Percentiles rank a stretch among this genome's conserved stretches.
phyloP scores from a whole-genome alignment of 805 yeast species.

The Jamesozyma spencerorum region DNA sequence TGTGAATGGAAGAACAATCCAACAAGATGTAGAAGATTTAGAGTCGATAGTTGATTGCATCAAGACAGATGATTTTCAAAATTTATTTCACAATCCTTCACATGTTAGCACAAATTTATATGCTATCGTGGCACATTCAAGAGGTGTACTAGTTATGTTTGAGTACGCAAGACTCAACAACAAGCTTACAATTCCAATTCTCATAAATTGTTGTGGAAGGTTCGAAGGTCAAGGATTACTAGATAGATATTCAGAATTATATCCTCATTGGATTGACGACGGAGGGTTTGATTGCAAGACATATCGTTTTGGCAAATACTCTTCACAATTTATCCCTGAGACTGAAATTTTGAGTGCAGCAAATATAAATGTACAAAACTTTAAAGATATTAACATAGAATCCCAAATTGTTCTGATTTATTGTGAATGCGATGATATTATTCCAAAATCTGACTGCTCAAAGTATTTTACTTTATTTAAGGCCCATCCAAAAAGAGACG shows the following conservation, averaged over 20 bases:
- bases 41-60: conserved; percentile 30
- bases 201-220: conserved; percentile 70
- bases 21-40: conserved; percentile 62
- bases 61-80: background rate
- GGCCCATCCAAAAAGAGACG: conserved; percentile 44
- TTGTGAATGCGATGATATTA: conserved; percentile 57
- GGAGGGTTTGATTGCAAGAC: conserved; percentile 36
- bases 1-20: conserved; percentile 44
- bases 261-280: conserved; percentile 34
- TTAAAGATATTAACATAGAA: conserved; percentile 36
- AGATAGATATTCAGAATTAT: conserved; percentile 29
- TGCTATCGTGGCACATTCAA: conserved; percentile 65
- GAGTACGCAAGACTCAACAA: conserved; percentile 45
- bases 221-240: conserved; percentile 43
- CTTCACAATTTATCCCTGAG: conserved; percentile 35
- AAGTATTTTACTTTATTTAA: conserved; percentile 48
- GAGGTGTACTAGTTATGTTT: conserved; percentile 72
- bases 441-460: conserved; percentile 57
- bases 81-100: background rate
- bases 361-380: conserved; percentile 35
- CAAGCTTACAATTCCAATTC: conserved; percentile 41
- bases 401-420: conserved; percentile 57
- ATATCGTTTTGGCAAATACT: conserved; percentile 44
- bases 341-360: conserved; percentile 46
- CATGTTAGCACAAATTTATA: conserved; percentile 35